Percentiles rank a stretch among this genome's conserved stretches.
Evolutionary conservation across 495 filamentous ascomycete genomes (phyloP).

Genomic region (Hyaloscypha hepaticicola): DNA sequence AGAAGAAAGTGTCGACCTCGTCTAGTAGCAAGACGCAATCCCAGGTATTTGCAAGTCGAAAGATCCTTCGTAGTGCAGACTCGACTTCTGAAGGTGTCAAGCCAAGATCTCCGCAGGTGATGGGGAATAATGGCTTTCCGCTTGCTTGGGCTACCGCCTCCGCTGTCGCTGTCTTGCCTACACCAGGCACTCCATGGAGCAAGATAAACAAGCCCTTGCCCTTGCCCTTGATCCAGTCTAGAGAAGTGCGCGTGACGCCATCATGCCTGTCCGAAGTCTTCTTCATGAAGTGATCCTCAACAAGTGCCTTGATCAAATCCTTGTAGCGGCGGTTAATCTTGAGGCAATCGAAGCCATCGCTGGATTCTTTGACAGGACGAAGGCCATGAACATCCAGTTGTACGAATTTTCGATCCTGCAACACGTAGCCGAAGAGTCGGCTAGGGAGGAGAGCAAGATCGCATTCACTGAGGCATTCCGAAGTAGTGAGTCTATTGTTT

Average conservation of each 20-base stretch:
- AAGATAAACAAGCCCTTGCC: constrained; percentile 51
- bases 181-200: constrained; percentile 52
- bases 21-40: constrained; percentile 53
- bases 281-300: constrained; percentile 33
- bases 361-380: background rate
- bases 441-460: constrained; percentile 40
- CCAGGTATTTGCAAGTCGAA: constrained; percentile 46
- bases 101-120: constrained; percentile 43
- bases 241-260: background rate
- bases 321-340: constrained; percentile 42
- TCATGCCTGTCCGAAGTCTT: constrained; percentile 22
- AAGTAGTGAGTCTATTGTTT: constrained; percentile 7
- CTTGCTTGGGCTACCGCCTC: constrained; percentile 36
- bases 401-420: constrained; percentile 36
- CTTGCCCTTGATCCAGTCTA: constrained; percentile 22
- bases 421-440: constrained; percentile 40
- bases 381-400: background rate
- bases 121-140: constrained; percentile 36
- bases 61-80: constrained; percentile 35
- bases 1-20: constrained; percentile 58
- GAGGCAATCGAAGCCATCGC: constrained; percentile 30
- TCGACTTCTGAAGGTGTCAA: constrained; percentile 40
- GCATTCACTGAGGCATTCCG: constrained; percentile 25
- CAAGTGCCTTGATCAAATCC: constrained; percentile 47
- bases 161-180: constrained; percentile 51